Evolutionary conservation across 768 basidiomycete species (phyloP).

Genomic region (Antrodiella citrinella): DNA sequence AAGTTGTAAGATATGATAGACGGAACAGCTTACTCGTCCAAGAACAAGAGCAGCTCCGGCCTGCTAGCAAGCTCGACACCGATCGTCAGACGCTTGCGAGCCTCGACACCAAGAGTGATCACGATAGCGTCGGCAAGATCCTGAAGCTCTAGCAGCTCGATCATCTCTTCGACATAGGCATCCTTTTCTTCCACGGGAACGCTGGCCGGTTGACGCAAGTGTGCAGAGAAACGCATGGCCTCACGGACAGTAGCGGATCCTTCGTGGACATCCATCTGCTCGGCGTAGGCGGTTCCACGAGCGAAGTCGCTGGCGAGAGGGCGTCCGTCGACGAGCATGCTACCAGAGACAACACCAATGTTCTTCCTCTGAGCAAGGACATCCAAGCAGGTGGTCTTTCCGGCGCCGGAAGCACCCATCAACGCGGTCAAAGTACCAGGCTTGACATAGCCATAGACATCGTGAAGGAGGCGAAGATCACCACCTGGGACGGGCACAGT

Average conservation of each 20-base stretch:
- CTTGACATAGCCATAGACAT: slow-evolving; percentile 73
- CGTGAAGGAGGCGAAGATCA: slow-evolving; percentile 54
- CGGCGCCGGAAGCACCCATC: slow-evolving; percentile 83
- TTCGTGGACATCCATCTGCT: slow-evolving; percentile 85
- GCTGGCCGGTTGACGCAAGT: slow-evolving; percentile 67
- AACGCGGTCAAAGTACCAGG: slow-evolving; percentile 85
- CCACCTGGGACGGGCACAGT: slow-evolving; percentile 62
- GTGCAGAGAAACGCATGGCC: slow-evolving; percentile 79
- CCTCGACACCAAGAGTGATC: slow-evolving; percentile 56
- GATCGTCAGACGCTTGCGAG: slow-evolving; percentile 82
- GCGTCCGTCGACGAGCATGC: slow-evolving; percentile 57
- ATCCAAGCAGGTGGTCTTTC: slow-evolving; percentile 70
- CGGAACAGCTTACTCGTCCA: slow-evolving; percentile 26
- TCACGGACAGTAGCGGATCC: slow-evolving; percentile 78
- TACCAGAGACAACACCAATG: slow-evolving; percentile 57
- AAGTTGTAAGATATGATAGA: slow-evolving; percentile 28
- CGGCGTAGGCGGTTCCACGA: slow-evolving; percentile 73
- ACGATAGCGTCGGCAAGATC: slow-evolving; percentile 80
- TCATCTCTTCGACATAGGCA: slow-evolving; percentile 73
- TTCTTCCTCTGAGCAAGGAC: slow-evolving; percentile 69
- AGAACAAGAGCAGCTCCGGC: slow-evolving; percentile 67
- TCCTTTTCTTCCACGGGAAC: slow-evolving; percentile 70
- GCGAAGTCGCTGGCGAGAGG: slow-evolving; percentile 49
- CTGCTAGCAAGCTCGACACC: slow-evolving; percentile 89
- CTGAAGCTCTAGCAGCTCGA: slow-evolving; percentile 78